Evolutionary conservation across 192 early-diverging fungal genomes (phyloP).

Genomic region (Phlyctochytrium bullatum): DNA sequence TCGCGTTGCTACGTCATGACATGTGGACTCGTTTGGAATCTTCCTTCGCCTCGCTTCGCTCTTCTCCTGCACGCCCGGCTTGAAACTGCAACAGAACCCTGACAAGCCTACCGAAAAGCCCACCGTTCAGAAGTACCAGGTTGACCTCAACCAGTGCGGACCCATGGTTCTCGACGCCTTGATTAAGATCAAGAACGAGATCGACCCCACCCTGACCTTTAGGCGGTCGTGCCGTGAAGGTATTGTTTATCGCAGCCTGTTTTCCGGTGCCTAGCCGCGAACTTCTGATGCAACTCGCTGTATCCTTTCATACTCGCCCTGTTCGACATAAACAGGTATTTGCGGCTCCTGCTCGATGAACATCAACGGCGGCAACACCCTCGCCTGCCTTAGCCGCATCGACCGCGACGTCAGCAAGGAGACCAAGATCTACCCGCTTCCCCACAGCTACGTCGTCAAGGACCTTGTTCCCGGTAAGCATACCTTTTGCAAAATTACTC

Average conservation of each 20-base stretch:
- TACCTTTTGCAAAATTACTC: neutral
- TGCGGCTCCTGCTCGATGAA: slow-evolving; percentile 99
- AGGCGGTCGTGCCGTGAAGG: slow-evolving; percentile 95
- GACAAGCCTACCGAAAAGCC: slow-evolving; percentile 87
- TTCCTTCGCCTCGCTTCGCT: too few relatives aligned
- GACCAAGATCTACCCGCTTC: slow-evolving; percentile 92
- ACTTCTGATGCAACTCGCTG: too few relatives aligned
- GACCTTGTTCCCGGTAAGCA: slow-evolving; percentile 79
- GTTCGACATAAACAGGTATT: slow-evolving; percentile 63
- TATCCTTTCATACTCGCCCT: too few relatives aligned
- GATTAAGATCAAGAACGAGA: slow-evolving; percentile 97
- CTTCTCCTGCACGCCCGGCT: too few relatives aligned
- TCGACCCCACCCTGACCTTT: slow-evolving; percentile 91
- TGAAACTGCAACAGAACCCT: slow-evolving; percentile 87
- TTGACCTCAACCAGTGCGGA: slow-evolving; percentile 89
- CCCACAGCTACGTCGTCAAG: slow-evolving; percentile 97
- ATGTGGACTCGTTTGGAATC: too few relatives aligned
- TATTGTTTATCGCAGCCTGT: too few relatives aligned
- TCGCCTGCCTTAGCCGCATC: slow-evolving; percentile 90
- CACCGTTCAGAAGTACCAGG: slow-evolving; percentile 77
- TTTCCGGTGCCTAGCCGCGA: too few relatives aligned
- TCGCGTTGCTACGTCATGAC: too few relatives aligned
- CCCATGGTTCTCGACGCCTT: slow-evolving; percentile 96
- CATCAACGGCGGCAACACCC: slow-evolving; percentile 92
- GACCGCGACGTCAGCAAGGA: slow-evolving; percentile 61